Percentiles rank a stretch among this genome's conserved stretches.
Evolutionary conservation across 768 basidiomycete species (phyloP).

Genomic region (Leccinum variicolor): DNA sequence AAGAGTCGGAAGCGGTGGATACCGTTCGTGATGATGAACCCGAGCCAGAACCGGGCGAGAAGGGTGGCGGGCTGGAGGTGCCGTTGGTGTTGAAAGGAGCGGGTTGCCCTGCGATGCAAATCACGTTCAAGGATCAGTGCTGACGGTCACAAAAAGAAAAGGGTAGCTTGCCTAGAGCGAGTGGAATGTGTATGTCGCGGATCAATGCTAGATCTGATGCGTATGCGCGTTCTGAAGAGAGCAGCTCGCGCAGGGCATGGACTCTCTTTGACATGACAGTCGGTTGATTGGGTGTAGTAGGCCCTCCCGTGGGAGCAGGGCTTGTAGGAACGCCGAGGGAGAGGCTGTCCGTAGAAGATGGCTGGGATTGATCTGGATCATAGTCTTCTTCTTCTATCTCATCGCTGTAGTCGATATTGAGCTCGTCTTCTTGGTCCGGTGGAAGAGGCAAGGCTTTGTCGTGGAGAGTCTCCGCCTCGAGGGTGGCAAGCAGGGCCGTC

Average conservation of each 20-base stretch:
- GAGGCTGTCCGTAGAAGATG: slow-evolving; percentile 28
- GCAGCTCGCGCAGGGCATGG: slow-evolving; percentile 73
- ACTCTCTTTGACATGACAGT: slow-evolving; percentile 59
- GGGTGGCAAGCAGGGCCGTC: slow-evolving; percentile 28
- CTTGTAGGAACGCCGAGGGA: slow-evolving; percentile 11
- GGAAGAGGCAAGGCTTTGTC: slow-evolving; percentile 32
- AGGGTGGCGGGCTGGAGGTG: slow-evolving; percentile 23
- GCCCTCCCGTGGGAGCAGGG: slow-evolving; percentile 3
- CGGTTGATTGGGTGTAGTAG: slow-evolving; percentile 30
- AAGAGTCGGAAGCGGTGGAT: slow-evolving; percentile 46
- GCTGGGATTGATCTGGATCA: slow-evolving; percentile 23
- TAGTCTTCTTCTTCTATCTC: slow-evolving; percentile 28
- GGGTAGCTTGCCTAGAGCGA: slow-evolving; percentile 61
- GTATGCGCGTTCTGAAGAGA: slow-evolving; percentile 78
- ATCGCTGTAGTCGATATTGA: slow-evolving; percentile 19
- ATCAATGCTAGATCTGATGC: slow-evolving; percentile 81
- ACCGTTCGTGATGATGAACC: slow-evolving; percentile 39
- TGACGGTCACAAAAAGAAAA: neutral
- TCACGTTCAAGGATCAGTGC: slow-evolving; percentile 9
- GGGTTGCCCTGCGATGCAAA: slow-evolving; percentile 35
- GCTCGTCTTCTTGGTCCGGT: slow-evolving; percentile 24
- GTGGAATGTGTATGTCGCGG: slow-evolving; percentile 72
- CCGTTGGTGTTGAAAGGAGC: slow-evolving; percentile 34
- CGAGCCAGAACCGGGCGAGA: slow-evolving; percentile 34
- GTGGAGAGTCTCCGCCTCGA: slow-evolving; percentile 28